These are phyloP conservation scores for Neurospora sp. DNA, from an alignment of 495 filamentous ascomycete genomes.

Conservation along the genomic window DNA sequence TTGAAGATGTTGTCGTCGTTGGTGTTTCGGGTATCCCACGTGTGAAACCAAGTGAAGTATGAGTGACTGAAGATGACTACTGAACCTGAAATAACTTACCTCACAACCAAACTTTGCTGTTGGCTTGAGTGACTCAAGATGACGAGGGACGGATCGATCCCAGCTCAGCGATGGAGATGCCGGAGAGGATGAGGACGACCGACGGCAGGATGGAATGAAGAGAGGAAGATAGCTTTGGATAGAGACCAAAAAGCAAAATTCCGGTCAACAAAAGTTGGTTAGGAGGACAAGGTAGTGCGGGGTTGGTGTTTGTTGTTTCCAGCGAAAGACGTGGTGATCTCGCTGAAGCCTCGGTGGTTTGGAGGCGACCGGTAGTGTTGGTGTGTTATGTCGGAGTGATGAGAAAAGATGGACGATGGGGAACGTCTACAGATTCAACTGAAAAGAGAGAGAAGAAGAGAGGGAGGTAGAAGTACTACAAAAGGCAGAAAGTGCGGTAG, in stretches of 20 bases:
- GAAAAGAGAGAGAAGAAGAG: background rate
- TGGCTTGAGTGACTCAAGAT: background rate
- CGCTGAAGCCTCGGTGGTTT: background rate
- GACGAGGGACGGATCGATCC: background rate
- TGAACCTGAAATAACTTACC: background rate
- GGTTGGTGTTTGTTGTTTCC: background rate
- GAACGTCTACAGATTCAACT: constrained; percentile 1
- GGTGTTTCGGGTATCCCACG: background rate
- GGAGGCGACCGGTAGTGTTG: background rate
- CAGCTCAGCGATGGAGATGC: background rate
- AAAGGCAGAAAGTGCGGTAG: background rate
- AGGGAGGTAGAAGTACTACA: background rate
- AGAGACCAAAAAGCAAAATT: constrained; percentile 9
- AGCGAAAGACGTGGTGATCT: background rate
- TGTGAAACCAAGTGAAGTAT: background rate
- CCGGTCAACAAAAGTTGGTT: constrained; percentile 2
- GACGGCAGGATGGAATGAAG: background rate
- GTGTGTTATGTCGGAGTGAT: background rate
- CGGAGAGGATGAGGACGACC: background rate
- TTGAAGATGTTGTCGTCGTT: background rate
- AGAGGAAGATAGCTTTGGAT: background rate
- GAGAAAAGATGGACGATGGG: constrained; percentile 6
- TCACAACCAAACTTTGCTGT: background rate
- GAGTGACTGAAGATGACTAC: background rate
- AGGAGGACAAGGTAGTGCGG: background rate